These are phyloP conservation scores for Aspergillus bridgeri DNA, from an alignment of 495 filamentous ascomycete genomes.

Conservation along the genomic window DNA sequence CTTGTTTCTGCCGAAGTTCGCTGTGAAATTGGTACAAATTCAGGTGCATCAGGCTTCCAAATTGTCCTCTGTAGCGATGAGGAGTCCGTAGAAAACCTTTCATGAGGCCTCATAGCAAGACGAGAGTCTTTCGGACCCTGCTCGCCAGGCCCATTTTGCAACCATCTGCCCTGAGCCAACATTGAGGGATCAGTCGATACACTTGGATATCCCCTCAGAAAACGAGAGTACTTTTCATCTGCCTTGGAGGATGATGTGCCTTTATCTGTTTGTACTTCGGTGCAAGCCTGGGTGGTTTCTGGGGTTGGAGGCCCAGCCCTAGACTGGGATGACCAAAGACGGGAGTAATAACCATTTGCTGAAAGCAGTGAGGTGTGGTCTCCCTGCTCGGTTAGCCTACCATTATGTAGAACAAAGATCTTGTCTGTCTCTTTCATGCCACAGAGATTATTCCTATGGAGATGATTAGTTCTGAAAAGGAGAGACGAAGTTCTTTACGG, in stretches of 20 bases:
- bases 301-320: background rate
- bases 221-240: no score
- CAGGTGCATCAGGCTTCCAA: slow-evolving; percentile 44
- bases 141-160: background rate
- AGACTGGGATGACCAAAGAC: background rate
- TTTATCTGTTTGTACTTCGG: no score
- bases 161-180: background rate
- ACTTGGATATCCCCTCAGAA: no score
- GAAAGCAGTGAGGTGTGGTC: background rate
- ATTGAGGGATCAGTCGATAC: background rate
- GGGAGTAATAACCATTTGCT: background rate
- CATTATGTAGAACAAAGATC: background rate
- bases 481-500: background rate
- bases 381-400: background rate
- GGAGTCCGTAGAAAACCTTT: background rate
- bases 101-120: background rate
- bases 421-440: background rate
- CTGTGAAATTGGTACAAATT: slow-evolving; percentile 61
- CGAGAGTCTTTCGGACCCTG: background rate
- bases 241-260: no score
- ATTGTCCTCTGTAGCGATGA: slow-evolving; percentile 7
- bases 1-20: background rate
- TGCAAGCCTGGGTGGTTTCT: no score
- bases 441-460: background rate
- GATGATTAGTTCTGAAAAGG: background rate